Base-by-base conservation (phyloP, 768 basidiomycete species). In the Boletus reticulatus region DNA sequence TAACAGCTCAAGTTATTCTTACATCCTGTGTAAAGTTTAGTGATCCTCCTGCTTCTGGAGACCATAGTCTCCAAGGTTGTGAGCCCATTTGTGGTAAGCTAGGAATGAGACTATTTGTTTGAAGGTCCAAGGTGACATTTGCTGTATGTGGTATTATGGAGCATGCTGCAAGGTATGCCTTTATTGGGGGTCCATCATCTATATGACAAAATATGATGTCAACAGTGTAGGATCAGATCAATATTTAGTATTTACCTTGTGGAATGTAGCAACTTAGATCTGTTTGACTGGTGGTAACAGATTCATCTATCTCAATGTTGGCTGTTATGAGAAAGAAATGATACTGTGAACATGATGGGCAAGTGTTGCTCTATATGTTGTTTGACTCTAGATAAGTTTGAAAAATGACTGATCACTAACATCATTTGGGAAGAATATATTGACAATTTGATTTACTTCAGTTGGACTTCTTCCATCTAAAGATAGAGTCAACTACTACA, bases 271-370 rank as follows among this genome's bases (percentile, higher is more conserved):
- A 20, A 22, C 34, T 44, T 2, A 52, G 8, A 20, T 32, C 6
- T 10, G 7, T 29, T 22, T 20, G n/a, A 32, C 17, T 51, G 0
- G 46, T 29, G 34, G 12, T 2, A 39, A 36, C n/a, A 41, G 59
- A 52, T 11, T 2, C 14, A 29, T 63, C 43, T 6, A 51, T 16
- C 6, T 57, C 31, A 32, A 64, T 2, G 19, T 13, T 13, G 2
- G 62, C 52, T 41, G 62, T 61, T 4, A 53, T 43, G 1, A 61
- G 27, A 32, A 64, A 63, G 3, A 51, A 50, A 1, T 57, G 17
- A 3, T 52, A 50, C 27, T 48, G 3, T 22, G 3, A 4, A 34
- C 22, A 43, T 20, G 12, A 20, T 50, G 31, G 5, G 11, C 36
- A 52, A 10, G 14, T 22, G 4, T 0, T 1, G 27, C 0, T 8